Evolutionary conservation across 1,284 basidiomycete species (phyloP).

Genomic region (Pascua sp.): DNA sequence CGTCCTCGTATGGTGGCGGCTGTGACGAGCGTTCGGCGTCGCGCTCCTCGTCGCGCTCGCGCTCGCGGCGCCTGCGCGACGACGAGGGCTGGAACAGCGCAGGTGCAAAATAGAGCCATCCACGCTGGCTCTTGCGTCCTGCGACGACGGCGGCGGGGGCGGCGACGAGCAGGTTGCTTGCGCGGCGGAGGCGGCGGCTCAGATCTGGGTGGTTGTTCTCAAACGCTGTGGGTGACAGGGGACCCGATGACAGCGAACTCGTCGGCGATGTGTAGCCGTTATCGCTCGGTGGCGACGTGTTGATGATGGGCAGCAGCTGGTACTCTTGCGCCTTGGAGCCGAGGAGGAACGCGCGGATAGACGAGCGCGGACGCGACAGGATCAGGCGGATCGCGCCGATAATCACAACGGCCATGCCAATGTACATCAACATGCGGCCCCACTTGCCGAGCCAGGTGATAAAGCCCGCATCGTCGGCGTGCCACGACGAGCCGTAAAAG

Average conservation of each 20-base stretch:
- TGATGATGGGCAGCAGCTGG: conserved; percentile 12
- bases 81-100: conserved; percentile 44
- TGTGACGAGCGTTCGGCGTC: too few relatives aligned
- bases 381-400: conserved; percentile 62
- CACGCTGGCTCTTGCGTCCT: conserved; percentile 21
- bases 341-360: conserved; percentile 14
- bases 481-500: conserved; percentile 96
- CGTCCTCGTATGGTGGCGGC: conserved; percentile 8
- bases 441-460: conserved; percentile 82
- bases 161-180: conserved; percentile 40
- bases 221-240: conserved; percentile 15
- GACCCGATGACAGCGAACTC: conserved; percentile 1
- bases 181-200: conserved; percentile 34
- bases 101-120: conserved; percentile 45
- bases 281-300: not conserved
- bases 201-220: conserved; percentile 26
- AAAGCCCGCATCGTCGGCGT: conserved; percentile 88
- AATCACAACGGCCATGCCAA: conserved; percentile 68
- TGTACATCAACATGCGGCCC: conserved; percentile 80
- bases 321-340: conserved; percentile 10
- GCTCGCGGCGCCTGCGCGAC: too few relatives aligned
- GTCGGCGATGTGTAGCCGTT: conserved; percentile 10
- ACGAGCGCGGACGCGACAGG: too few relatives aligned
- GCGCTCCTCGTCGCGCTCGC: too few relatives aligned
- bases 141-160: conserved; percentile 36